Percentiles rank a stretch among this genome's conserved stretches.
phyloP scores from a whole-genome alignment of 495 filamentous ascomycete genomes.

The Penicillium paradoxum region DNA sequence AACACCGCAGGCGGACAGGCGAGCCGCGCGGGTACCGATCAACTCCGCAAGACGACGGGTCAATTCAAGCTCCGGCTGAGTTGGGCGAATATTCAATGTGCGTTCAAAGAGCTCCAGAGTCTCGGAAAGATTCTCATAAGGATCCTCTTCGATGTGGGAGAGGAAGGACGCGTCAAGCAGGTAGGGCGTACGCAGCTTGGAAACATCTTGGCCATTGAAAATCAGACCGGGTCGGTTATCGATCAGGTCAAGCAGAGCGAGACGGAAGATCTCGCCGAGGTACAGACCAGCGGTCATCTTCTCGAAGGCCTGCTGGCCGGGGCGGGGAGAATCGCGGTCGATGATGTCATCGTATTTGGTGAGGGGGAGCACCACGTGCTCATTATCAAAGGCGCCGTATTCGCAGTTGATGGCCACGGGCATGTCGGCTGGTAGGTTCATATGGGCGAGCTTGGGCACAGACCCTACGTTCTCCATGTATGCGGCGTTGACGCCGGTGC shows the following conservation, averaged over 20 bases:
- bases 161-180: conserved; percentile 88
- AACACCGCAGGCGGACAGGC: conserved; percentile 88
- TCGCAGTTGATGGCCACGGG: conserved; percentile 99
- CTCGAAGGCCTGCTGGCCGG: conserved; percentile 93
- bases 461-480: conserved; percentile 94
- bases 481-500: conserved; percentile 95
- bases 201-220: conserved; percentile 78
- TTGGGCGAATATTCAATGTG: conserved; percentile 64
- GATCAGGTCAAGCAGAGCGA: conserved; percentile 81
- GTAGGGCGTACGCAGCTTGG: conserved; percentile 74
- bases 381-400: conserved; percentile 98
- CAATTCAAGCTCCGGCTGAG: conserved; percentile 74
- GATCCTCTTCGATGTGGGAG: conserved; percentile 93
- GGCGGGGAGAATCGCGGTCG: conserved; percentile 88
- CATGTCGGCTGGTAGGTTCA: conserved; percentile 83
- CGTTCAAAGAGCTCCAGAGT: conserved; percentile 73
- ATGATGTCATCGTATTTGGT: conserved; percentile 80
- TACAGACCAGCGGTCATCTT: conserved; percentile 98
- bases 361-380: conserved; percentile 84
- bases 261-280: conserved; percentile 89
- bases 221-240: conserved; percentile 70
- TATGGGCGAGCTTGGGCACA: conserved; percentile 88
- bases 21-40: conserved; percentile 89
- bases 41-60: conserved; percentile 83
- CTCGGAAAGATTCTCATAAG: conserved; percentile 88